Percentiles rank a stretch among this genome's conserved stretches.
These are phyloP conservation scores for Oryza punctata DNA, from an alignment of 176 grass and related monocot genomes.

Conservation along the genomic window DNA sequence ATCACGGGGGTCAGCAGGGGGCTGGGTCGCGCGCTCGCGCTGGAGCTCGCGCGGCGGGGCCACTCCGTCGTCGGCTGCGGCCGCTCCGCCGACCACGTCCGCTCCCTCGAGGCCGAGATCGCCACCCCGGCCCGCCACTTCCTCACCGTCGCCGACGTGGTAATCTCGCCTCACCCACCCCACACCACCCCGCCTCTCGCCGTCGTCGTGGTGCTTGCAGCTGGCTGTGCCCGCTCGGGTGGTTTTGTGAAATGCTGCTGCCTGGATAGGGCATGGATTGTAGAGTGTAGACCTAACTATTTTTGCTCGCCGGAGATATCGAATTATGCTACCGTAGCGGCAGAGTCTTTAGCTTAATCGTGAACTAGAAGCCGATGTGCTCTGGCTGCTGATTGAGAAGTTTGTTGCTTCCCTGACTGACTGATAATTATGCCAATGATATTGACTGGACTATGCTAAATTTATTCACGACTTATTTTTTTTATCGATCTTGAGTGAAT, in stretches of 20 bases:
- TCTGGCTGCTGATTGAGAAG: neutral
- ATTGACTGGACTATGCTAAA: neutral
- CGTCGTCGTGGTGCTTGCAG: neutral
- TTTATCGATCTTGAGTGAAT: neutral
- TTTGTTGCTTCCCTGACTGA: neutral
- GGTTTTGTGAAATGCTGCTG: neutral
- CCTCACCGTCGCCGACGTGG: conserved; percentile 71
- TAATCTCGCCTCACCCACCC: conserved; percentile 13
- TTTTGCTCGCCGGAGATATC: neutral
- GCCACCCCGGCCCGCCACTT: conserved; percentile 67
- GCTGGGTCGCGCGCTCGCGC: conserved; percentile 72
- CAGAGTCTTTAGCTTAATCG: neutral
- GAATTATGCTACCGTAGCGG: neutral
- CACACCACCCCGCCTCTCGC: neutral
- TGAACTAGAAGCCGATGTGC: conserved; percentile 5
- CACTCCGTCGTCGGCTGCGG: conserved; percentile 79
- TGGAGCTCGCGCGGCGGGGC: conserved; percentile 77
- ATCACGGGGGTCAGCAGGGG: conserved; percentile 89
- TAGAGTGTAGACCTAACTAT: neutral
- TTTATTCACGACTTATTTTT: neutral
- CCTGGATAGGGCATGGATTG: neutral
- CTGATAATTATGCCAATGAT: neutral
- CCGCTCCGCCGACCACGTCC: conserved; percentile 74
- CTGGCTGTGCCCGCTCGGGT: neutral
- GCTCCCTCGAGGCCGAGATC: conserved; percentile 71